Evolutionary conservation across 352 stramenopile genomes (phyloP), one percentile per base, ranked within the genome.

Genomic region (Pythium dissimile): DNA sequence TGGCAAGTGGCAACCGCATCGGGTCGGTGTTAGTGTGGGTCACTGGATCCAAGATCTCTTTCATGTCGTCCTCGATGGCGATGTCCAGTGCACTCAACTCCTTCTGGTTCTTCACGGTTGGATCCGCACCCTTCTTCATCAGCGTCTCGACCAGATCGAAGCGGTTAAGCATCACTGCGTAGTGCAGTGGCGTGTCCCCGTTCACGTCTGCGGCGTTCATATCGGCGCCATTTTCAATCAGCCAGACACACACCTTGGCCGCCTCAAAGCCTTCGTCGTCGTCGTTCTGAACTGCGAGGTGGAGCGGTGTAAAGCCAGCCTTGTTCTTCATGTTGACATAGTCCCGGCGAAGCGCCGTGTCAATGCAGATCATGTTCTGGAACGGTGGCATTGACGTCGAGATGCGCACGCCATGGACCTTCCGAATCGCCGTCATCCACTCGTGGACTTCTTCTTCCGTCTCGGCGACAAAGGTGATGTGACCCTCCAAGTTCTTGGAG

Each of bases 311-410:
- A 51, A 94, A 91, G 20, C 84, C 84, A 11, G 75, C 51, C 48
- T 89, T 89, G 75, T 97, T 96, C 61, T 84, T 86, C 78, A 92
- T 84, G 66, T 90, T 90, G 23, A 96, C 74, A 48, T 94, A 91
- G 46, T 93, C 81, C 48, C 83, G 79, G 26, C 89, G 84, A 41
- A 90, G 64, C 20, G 63, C 65, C 31, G 71, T 84, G 67, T 97
- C 84, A 50, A 97, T 85, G 64, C 85, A 96, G 57, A 95, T 95
- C 86, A 95, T 95, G 52, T 92, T 91, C 61, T 92, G 82, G 60
- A 87, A 92, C 5, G 84, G 74, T 44, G 80, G 71, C 13, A 63
- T 76, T 8, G 79, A 75, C 28, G 84, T 95, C 24, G 73, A 75
- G 42, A 92, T 75, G 45, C 86, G 86, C 27, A 95, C 84, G 7